A percentile compares a stretch with the other conserved stretches of the same genome.
These are phyloP conservation scores for Apiospora phragmitis DNA, from an alignment of 2,329 filamentous ascomycete genomes.

Conservation along the genomic window DNA sequence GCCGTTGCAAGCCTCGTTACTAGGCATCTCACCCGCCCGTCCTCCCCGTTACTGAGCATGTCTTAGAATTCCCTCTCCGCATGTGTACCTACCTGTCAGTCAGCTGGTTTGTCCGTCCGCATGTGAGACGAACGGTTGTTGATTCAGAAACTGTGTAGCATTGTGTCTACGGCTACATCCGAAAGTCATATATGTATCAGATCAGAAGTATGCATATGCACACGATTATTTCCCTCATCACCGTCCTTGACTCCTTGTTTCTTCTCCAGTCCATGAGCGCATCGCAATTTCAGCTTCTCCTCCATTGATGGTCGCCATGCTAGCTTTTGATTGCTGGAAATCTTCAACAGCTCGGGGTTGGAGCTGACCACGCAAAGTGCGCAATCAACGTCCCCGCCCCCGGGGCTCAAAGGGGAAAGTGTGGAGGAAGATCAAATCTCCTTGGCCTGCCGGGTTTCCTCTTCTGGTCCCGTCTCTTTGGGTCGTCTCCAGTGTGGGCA, in stretches of 20 bases:
- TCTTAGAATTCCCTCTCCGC: background rate
- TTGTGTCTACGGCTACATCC: no score
- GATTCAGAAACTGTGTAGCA: background rate
- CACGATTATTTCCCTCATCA: background rate
- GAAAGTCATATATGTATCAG: no score
- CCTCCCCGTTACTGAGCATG: background rate
- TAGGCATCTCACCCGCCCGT: background rate
- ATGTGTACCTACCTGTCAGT: background rate
- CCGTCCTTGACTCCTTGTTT: background rate
- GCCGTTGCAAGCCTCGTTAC: background rate
- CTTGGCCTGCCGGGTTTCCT: background rate
- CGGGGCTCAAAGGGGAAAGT: background rate
- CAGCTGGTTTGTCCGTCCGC: background rate
- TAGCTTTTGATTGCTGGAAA: background rate
- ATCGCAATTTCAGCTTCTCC: background rate
- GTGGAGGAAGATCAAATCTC: constrained; percentile 2
- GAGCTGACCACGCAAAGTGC: background rate
- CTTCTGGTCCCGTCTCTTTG: background rate
- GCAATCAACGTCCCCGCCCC: background rate
- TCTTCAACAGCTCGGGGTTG: background rate
- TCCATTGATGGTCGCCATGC: background rate
- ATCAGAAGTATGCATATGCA: no score
- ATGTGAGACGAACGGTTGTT: background rate
- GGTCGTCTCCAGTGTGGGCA: background rate
- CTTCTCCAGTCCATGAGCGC: background rate